Percentiles rank a stretch among this genome's conserved stretches.
These are phyloP conservation scores for Trichoderma brevicompactum DNA, from an alignment of 2,329 filamentous ascomycete genomes.

Conservation along the genomic window DNA sequence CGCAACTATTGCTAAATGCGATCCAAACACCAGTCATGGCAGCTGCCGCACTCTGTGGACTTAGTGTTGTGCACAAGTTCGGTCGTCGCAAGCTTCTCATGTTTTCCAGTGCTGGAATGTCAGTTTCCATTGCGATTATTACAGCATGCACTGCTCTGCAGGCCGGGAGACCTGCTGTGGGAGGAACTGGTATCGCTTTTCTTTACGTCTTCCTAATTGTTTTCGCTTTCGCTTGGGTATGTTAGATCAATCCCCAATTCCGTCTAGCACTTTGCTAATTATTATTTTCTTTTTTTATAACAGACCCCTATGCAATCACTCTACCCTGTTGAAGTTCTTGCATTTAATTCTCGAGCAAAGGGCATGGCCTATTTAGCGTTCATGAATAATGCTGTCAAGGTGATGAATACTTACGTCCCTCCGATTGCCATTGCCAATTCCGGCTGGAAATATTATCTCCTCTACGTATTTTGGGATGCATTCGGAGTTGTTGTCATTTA, in stretches of 20 bases:
- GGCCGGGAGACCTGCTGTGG: slow-evolving; percentile 3
- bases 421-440: slow-evolving; percentile 14
- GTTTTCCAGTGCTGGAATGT: slow-evolving; percentile 18
- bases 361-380: slow-evolving; percentile 12
- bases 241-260: background rate
- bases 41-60: background rate
- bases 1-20: slow-evolving; percentile 1
- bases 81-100: slow-evolving; percentile 18
- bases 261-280: background rate
- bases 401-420: slow-evolving; percentile 11
- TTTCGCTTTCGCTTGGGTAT: slow-evolving; percentile 9
- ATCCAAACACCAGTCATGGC: slow-evolving; percentile 15
- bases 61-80: slow-evolving; percentile 7
- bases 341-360: slow-evolving; percentile 11
- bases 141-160: slow-evolving; percentile 10
- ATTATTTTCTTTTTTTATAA: background rate
- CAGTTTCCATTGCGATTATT: background rate
- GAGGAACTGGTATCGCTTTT: slow-evolving; percentile 7
- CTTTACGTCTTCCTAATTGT: slow-evolving; percentile 11
- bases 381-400: slow-evolving; percentile 19
- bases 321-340: slow-evolving; percentile 4
- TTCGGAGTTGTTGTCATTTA: slow-evolving; percentile 15
- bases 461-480: slow-evolving; percentile 14
- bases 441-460: slow-evolving; percentile 11
- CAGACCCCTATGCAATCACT: slow-evolving; percentile 17